Percentiles rank a stretch among this genome's conserved stretches.
Conservation (phyloP, 164 flowering plant genomes). For the Nymphaea colorata region DNA sequence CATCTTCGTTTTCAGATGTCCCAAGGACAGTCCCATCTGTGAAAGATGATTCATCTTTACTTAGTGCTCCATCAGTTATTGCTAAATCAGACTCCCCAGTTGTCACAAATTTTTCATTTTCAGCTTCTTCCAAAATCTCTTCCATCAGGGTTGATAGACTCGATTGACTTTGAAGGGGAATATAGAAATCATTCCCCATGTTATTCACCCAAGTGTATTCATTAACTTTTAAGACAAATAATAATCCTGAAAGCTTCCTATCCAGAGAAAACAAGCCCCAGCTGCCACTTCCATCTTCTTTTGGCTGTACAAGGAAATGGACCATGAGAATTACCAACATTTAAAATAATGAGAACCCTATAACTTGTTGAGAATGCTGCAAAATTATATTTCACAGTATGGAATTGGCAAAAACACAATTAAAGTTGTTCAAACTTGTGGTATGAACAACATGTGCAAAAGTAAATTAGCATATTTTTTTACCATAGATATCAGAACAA, state of each 20-base stretch:
- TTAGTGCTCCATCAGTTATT: not conserved
- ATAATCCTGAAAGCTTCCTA: conserved; percentile 41
- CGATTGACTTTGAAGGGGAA: conserved; percentile 45
- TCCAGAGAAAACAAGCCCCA: conserved; percentile 51
- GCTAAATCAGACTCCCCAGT: not conserved
- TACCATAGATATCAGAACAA: no score
- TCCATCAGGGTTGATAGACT: conserved; percentile 7
- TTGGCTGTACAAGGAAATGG: conserved; percentile 37
- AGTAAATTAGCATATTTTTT: no score
- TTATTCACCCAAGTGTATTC: conserved; percentile 64
- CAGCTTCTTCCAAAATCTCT: conserved; percentile 5
- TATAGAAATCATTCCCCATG: conserved; percentile 62
- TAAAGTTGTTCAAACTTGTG: no score
- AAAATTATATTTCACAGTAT: no score
- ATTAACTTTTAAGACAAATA: conserved; percentile 76
- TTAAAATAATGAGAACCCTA: not conserved
- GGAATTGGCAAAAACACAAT: not conserved
- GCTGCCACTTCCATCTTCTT: conserved; percentile 47
- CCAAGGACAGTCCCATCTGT: conserved; percentile 4
- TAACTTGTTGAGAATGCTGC: not conserved
- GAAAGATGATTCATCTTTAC: not conserved
- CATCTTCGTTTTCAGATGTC: conserved; percentile 14
- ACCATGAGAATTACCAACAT: not conserved
- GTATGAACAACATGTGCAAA: no score
- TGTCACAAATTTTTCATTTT: not conserved